Evolutionary conservation across 257 asterid genomes (phyloP), one percentile per base, ranked within the genome.

Genomic region (Jacaranda copaia): DNA sequence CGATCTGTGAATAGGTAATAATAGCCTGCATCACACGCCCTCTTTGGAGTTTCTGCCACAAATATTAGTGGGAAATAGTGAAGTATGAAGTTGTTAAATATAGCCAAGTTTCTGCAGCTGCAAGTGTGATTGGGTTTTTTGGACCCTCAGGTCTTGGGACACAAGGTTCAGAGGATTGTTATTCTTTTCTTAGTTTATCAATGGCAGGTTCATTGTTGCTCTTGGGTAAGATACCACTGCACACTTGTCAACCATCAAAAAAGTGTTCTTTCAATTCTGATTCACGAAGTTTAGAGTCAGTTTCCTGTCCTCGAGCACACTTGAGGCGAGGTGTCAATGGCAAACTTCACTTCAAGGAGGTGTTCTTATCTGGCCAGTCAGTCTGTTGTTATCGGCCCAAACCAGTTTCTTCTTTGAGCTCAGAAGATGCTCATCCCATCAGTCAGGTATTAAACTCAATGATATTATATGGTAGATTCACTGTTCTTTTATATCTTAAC

Each of bases 161-260:
- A 4, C 56, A 40, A 18, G 46, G 46, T 18, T 61, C 72, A 61
- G 77, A 70, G 69, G 52, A 35, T 60, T 72, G 72, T 82, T 77
- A 76, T 64, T 20, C 49, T 64, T 63, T 65, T 42, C 74, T 18
- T 65, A 60, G 56, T 70, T 77, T 69, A 63, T 74, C 79, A 76
- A 89, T 89, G 97, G 91, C 89, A 77, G 70, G 82, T 73, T 66
- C 89, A 16, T 72, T 86, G 78, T 70, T 82, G 77, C 81, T 88
- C 43, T 73, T 78, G 80, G 70, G 86, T 62, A 85, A 82, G 85
- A 81, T 83, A 16, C 89, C 93, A 2, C 52, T 81, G 81, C 75
- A 59, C 15, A 46, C 78, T 65, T 75, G 55, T 72, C 88, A 51
- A 63, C 81, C 79, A 68, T 78, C 86, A 63, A 85, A 61, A 48